These are phyloP conservation scores for Monilinia aucupariae DNA, from an alignment of 2,329 filamentous ascomycete species.

Conservation along the genomic window DNA sequence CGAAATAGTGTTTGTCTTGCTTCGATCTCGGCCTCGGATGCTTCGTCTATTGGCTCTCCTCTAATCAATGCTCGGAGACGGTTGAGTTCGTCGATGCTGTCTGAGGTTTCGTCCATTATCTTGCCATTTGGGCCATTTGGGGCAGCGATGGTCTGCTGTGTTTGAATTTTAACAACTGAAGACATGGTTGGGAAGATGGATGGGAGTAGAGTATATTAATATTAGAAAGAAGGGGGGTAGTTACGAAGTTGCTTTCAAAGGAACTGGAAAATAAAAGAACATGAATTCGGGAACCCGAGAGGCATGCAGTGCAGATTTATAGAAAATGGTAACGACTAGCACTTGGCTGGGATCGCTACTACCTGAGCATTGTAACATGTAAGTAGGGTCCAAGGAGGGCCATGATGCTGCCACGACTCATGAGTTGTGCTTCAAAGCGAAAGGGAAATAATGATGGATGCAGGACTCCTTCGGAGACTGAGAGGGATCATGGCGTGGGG, in stretches of 20 bases:
- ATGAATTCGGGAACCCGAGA: no score
- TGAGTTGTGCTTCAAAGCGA: neutral
- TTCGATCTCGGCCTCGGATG: constrained; percentile 56
- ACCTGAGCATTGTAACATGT: no score
- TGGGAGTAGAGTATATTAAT: no score
- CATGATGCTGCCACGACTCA: neutral
- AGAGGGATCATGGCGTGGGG: neutral
- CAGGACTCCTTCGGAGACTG: neutral
- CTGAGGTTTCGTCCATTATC: constrained; percentile 42
- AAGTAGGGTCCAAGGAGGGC: no score
- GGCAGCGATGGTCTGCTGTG: neutral
- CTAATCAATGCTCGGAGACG: constrained; percentile 41
- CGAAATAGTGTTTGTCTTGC: constrained; percentile 79
- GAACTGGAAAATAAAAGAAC: neutral
- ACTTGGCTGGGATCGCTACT: no score
- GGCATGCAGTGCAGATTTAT: no score
- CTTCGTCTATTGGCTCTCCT: constrained; percentile 42
- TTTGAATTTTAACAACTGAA: neutral
- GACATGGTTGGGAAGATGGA: neutral
- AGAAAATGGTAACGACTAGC: no score
- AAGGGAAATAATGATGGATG: neutral
- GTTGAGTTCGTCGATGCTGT: constrained; percentile 52
- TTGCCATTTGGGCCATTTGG: constrained; percentile 25
- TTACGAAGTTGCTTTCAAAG: neutral
- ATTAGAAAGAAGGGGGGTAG: no score